These are phyloP conservation scores for Aspergillus versicolor DNA, from an alignment of 2,329 filamentous ascomycete genomes.

Conservation along the genomic window DNA sequence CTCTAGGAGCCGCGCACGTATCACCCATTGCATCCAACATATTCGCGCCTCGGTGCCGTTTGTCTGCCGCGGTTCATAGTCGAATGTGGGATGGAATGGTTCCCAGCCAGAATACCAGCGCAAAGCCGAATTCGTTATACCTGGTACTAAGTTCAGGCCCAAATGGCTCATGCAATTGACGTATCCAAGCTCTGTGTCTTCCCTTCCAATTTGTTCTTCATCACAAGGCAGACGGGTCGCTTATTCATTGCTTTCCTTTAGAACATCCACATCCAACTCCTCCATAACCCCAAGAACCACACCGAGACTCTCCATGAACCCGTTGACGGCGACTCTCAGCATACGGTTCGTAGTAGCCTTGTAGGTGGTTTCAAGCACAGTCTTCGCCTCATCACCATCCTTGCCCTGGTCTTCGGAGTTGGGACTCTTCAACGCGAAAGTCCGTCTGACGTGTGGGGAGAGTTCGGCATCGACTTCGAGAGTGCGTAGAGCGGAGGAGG, in stretches of 20 bases:
- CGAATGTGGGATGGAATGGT: neutral
- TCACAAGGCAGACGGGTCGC: neutral
- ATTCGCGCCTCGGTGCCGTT: neutral
- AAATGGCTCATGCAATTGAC: neutral
- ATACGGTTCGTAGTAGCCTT: conserved; percentile 90
- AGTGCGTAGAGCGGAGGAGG: conserved; percentile 70
- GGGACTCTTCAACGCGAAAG: conserved; percentile 58
- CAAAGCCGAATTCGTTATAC: neutral
- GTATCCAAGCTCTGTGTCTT: neutral
- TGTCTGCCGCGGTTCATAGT: neutral
- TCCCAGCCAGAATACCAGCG: neutral
- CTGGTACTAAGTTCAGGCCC: too few species aligned
- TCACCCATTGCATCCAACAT: neutral
- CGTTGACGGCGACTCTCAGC: conserved; percentile 93
- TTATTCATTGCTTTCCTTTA: conserved; percentile 48
- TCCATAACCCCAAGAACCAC: conserved; percentile 88
- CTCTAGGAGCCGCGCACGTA: neutral
- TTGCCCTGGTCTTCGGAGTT: conserved; percentile 20
- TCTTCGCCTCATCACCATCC: conserved; percentile 36
- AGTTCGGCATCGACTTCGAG: conserved; percentile 86
- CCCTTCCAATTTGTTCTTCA: neutral
- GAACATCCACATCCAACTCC: conserved; percentile 80
- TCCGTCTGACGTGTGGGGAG: conserved; percentile 75
- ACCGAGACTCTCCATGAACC: conserved; percentile 86
- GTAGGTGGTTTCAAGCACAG: conserved; percentile 72